These are phyloP conservation scores for Penicillium manginii DNA, from an alignment of 495 filamentous ascomycete species.

Conservation along the genomic window DNA sequence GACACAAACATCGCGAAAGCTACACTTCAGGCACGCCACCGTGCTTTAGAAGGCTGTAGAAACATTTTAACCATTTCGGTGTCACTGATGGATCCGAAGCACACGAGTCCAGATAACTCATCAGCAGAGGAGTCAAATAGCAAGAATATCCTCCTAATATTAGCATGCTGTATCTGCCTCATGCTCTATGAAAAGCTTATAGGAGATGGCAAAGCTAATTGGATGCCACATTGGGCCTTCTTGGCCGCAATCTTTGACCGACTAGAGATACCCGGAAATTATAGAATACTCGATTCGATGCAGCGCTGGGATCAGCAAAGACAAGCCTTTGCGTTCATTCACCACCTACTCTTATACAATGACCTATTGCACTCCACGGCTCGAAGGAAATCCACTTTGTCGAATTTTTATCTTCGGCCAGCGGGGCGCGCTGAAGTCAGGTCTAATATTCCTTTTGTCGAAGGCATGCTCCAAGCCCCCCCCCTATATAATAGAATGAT, in stretches of 20 bases:
- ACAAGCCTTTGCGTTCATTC: slow-evolving; percentile 5
- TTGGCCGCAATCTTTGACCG: not conserved
- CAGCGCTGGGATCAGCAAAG: not conserved
- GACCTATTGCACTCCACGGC: slow-evolving; percentile 10
- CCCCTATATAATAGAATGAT: not conserved
- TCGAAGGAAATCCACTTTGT: not conserved
- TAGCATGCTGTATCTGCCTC: slow-evolving; percentile 6
- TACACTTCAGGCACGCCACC: slow-evolving; percentile 7
- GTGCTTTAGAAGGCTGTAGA: slow-evolving; percentile 9
- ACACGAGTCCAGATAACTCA: not conserved
- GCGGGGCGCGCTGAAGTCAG: not conserved
- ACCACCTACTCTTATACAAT: slow-evolving; percentile 11
- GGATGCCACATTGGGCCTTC: slow-evolving; percentile 12
- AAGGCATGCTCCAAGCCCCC: not conserved
- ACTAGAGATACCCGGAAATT: not conserved
- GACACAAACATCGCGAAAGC: not conserved
- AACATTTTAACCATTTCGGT: not conserved
- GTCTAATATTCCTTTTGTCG: not conserved
- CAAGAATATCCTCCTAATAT: not conserved
- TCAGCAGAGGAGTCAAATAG: not conserved
- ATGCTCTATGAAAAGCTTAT: slow-evolving; percentile 12
- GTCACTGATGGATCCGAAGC: not conserved
- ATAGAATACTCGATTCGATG: not conserved
- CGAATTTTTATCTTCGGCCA: slow-evolving; percentile 3
- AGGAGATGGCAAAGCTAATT: slow-evolving; percentile 6